These are phyloP conservation scores for Pulveroboletus frians DNA, from an alignment of 768 basidiomycete species.

Conservation along the genomic window DNA sequence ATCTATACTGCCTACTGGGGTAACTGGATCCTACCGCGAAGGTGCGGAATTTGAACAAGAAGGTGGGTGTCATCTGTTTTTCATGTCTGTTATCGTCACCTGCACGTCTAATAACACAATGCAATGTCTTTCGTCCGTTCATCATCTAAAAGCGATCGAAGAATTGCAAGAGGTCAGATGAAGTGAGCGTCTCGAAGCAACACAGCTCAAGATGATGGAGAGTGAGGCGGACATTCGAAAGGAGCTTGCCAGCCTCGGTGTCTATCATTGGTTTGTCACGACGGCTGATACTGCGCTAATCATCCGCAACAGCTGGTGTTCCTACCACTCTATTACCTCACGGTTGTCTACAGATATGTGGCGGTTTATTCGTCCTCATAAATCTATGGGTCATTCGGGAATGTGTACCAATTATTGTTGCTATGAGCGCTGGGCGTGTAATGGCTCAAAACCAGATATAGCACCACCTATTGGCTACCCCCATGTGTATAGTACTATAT, in stretches of 20 bases:
- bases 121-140: neutral
- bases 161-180: conserved; percentile 88
- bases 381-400: conserved; percentile 7
- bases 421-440: neutral
- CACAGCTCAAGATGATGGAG: conserved; percentile 96
- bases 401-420: neutral
- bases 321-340: neutral
- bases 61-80: conserved; percentile 42
- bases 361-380: neutral
- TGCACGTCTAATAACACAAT: neutral
- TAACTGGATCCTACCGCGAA: conserved; percentile 78
- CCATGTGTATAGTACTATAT: too few relatives aligned
- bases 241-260: conserved; percentile 54
- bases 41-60: conserved; percentile 91
- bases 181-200: conserved; percentile 90
- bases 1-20: conserved; percentile 48
- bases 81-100: neutral
- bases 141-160: conserved; percentile 98
- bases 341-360: neutral
- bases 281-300: neutral
- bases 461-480: too few relatives aligned
- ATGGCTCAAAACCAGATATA: neutral
- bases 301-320: neutral
- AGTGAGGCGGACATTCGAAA: conserved; percentile 78
- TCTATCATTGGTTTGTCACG: conserved; percentile 7